Conservation (phyloP, 2,329 filamentous ascomycete species). For the Reticulascus tulasneorum region DNA sequence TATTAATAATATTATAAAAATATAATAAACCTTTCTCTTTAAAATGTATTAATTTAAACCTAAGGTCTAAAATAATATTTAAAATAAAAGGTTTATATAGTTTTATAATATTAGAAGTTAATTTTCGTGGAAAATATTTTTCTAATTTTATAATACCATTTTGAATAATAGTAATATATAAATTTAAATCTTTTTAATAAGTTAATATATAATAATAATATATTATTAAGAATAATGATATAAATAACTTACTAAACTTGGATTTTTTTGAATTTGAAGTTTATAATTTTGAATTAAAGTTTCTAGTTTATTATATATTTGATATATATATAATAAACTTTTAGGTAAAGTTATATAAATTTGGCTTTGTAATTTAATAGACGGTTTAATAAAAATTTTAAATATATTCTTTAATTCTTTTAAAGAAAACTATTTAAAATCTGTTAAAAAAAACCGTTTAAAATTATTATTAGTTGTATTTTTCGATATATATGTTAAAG, state of each 20-base stretch:
- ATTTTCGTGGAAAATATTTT: no score
- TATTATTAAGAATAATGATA: not conserved
- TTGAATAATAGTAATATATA: not conserved
- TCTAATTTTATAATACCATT: slow-evolving; percentile 1
- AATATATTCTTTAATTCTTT: not conserved
- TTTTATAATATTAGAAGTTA: no score
- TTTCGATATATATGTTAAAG: no score
- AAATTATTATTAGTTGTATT: no score
- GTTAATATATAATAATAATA: slow-evolving; percentile 1
- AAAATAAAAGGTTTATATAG: not conserved
- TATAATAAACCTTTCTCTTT: not conserved
- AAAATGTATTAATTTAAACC: not conserved
- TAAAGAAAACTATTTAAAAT: no score
- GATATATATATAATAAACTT: not conserved
- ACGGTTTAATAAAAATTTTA: not conserved
- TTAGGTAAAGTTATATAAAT: not conserved
- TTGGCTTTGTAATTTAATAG: not conserved
- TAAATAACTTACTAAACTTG: no score
- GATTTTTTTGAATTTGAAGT: no score
- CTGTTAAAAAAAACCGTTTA: no score
- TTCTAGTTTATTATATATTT: not conserved
- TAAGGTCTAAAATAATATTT: not conserved
- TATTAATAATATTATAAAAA: not conserved
- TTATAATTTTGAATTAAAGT: no score
- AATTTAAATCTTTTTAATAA: not conserved